These are phyloP conservation scores for Petunia hybrid DNA, from an alignment of 305 asterid genomes.

Conservation along the genomic window DNA sequence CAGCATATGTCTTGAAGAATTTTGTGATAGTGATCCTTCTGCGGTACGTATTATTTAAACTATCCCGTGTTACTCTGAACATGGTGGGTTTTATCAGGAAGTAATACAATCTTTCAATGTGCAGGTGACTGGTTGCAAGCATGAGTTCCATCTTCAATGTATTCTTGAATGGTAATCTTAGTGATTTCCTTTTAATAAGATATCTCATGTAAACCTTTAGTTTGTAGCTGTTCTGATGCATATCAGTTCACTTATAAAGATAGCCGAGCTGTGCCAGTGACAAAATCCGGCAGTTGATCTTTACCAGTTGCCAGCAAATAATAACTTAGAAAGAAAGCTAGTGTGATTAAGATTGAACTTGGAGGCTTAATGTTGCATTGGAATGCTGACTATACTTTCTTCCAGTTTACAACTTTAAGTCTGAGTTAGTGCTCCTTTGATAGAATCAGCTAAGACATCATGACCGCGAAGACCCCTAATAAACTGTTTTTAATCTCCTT, in stretches of 20 bases:
- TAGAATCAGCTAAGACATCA: no score
- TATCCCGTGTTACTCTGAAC: not conserved
- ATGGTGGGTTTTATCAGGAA: not conserved
- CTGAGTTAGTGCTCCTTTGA: no score
- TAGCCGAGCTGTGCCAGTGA: no score
- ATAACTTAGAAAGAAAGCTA: no score
- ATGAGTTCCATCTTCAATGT: slow-evolving; percentile 91
- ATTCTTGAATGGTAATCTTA: slow-evolving; percentile 74
- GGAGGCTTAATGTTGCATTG: no score
- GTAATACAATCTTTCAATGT: slow-evolving; percentile 34
- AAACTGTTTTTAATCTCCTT: no score
- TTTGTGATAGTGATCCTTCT: slow-evolving; percentile 78
- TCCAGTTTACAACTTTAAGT: no score
- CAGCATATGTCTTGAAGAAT: slow-evolving; percentile 90
- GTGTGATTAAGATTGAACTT: no score
- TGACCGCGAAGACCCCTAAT: no score
- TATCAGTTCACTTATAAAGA: not conserved
- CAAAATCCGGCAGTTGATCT: no score
- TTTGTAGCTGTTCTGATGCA: not conserved
- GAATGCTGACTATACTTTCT: no score
- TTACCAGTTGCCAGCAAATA: no score
- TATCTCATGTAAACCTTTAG: not conserved
- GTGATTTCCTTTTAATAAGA: not conserved
- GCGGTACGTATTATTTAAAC: slow-evolving; percentile 52
- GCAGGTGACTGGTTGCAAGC: slow-evolving; percentile 92